These are phyloP conservation scores for Conringia planisiliqua DNA, from an alignment of 345 rosid genomes.

Conservation along the genomic window DNA sequence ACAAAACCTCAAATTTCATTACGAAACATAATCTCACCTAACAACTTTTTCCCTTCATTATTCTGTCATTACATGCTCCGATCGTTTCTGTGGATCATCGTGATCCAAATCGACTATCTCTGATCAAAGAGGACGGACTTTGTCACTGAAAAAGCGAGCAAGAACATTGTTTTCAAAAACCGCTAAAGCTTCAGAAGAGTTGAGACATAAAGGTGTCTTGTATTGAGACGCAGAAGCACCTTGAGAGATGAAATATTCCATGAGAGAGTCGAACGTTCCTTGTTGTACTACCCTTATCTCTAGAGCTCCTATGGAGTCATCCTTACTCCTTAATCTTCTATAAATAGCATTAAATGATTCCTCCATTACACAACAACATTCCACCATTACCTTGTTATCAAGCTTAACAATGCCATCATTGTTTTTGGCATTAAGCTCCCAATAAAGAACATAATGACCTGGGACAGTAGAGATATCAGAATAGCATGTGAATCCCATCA, in stretches of 20 bases:
- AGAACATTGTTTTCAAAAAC: neutral
- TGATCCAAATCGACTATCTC: neutral
- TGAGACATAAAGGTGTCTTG: conserved; percentile 60
- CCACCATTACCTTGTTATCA: conserved; percentile 41
- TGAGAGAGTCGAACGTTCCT: conserved; percentile 58
- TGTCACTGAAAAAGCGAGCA: neutral
- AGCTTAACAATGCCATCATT: conserved; percentile 17
- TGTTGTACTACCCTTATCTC: conserved; percentile 58
- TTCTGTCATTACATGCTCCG: too few relatives aligned
- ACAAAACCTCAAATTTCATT: too few relatives aligned
- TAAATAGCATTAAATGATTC: conserved; percentile 46
- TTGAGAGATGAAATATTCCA: conserved; percentile 51
- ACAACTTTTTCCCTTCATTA: too few relatives aligned
- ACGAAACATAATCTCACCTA: too few relatives aligned
- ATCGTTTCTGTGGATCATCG: neutral
- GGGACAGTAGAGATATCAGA: conserved; percentile 47
- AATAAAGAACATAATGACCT: conserved; percentile 62
- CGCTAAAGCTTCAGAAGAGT: conserved; percentile 32
- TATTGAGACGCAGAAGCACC: conserved; percentile 60
- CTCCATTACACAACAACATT: conserved; percentile 55
- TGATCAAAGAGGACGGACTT: neutral
- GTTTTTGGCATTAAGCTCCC: conserved; percentile 48
- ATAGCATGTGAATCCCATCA: conserved; percentile 53
- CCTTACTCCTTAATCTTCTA: conserved; percentile 38
- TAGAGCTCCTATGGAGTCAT: conserved; percentile 43